Evolutionary conservation across 495 filamentous ascomycete genomes (phyloP).

Genomic region (Apodospora peruviana): DNA sequence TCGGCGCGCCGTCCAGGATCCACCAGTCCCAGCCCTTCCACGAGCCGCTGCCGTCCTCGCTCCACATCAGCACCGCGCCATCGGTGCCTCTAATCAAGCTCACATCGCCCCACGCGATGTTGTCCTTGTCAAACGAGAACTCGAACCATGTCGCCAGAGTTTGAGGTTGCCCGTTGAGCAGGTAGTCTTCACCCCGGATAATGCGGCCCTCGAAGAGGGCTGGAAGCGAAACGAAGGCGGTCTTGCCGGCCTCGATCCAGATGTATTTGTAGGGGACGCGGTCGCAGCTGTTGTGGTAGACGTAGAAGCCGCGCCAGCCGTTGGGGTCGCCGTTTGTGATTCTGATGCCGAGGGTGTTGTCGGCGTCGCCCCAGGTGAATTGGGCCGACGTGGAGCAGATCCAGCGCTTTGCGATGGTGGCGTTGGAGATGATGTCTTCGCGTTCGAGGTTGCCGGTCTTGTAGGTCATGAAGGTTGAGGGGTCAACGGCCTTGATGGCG

Average conservation of each 20-base stretch:
- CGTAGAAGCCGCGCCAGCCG: constrained; percentile 16
- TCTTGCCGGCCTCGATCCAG: constrained; percentile 10
- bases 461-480: background rate
- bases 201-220: constrained; percentile 18
- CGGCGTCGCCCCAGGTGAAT: constrained; percentile 13
- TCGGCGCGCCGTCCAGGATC: constrained; percentile 13
- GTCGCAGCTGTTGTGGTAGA: constrained; percentile 24
- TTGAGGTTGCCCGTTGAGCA: constrained; percentile 16
- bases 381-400: background rate
- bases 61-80: constrained; percentile 13
- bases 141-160: constrained; percentile 24
- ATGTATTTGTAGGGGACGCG: constrained; percentile 18
- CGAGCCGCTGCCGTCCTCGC: constrained; percentile 9
- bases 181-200: constrained; percentile 15
- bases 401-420: constrained; percentile 6
- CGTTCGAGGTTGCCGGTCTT: background rate
- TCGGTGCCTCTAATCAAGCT: constrained; percentile 23
- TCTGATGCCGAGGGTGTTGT: constrained; percentile 11
- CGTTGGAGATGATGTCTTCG: background rate
- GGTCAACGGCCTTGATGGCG: background rate
- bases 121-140: constrained; percentile 20
- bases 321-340: constrained; percentile 13
- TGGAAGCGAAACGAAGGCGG: constrained; percentile 16
- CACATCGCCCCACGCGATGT: constrained; percentile 25
- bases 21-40: constrained; percentile 11